A percentile compares a stretch with the other conserved stretches of the same genome.
phyloP scores from a whole-genome alignment of 441 rosid species.

The Eugenia klotzschiana region DNA sequence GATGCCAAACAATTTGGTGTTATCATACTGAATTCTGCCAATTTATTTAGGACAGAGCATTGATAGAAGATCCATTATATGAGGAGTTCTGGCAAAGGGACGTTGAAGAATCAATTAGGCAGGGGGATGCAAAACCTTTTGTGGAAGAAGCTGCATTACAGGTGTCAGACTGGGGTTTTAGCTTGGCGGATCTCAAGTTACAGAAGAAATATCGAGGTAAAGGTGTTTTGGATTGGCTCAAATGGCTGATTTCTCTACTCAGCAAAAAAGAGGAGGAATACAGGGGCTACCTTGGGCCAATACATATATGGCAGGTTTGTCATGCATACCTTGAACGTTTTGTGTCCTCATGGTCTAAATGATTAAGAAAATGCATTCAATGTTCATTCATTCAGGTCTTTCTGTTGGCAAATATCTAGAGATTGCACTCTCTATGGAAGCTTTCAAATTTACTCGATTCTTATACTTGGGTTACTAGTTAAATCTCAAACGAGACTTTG shows the following conservation, averaged over 20 bases:
- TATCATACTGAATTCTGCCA: not conserved
- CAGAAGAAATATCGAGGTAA: slow-evolving; percentile 26
- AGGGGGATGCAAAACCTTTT: slow-evolving; percentile 44
- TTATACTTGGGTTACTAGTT: not conserved
- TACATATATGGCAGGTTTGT: slow-evolving; percentile 71
- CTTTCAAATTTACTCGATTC: not conserved
- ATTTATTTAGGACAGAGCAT: slow-evolving; percentile 36
- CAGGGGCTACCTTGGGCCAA: slow-evolving; percentile 54
- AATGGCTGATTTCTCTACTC: slow-evolving; percentile 18
- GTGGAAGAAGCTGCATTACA: slow-evolving; percentile 51
- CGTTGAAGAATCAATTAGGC: slow-evolving; percentile 61
- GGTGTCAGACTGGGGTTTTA: slow-evolving; percentile 63
- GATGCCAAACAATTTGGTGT: not conserved
- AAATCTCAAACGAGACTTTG: not conserved
- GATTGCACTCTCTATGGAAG: not conserved
- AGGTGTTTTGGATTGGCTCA: slow-evolving; percentile 33
- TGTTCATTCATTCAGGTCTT: not conserved
- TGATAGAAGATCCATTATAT: slow-evolving; percentile 43
- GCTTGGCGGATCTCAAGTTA: slow-evolving; percentile 38
- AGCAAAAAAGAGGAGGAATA: slow-evolving; percentile 28
- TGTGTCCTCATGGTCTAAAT: not conserved
- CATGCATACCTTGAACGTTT: not conserved
- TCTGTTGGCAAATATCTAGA: not conserved
- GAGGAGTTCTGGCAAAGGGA: slow-evolving; percentile 73
- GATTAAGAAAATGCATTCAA: not conserved